Base-by-base conservation (phyloP, 345 rosid species). In the Brassica cretica region DNA sequence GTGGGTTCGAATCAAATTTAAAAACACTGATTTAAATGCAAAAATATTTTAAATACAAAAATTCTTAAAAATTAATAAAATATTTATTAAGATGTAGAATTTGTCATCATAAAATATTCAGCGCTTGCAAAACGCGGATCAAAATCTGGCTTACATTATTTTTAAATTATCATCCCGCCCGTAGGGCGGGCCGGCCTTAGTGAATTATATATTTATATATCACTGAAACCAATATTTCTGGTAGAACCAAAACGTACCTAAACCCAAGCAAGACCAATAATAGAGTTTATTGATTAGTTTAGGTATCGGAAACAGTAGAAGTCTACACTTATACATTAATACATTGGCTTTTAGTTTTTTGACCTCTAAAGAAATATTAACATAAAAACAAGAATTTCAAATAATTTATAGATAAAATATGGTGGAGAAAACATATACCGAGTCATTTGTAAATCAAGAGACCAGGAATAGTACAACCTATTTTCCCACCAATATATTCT, bases 401-500 rank as follows among this genome's bases (percentile, higher is more conserved):
- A 46, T 33, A 69, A 76, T 4, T 6, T 29, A 11, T 14, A 59
- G 27, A 29, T 2, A 5, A 71, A 46, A 44, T 59, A 19, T 25
- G 68, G 6, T 65, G 69, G 73, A 32, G 8, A 29, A 66, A 49
- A 74, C 5, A 67, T 49, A 37, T 63, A 61, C 75, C 64, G 77
- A 73, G 46, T 72, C 70, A 35, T 32, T 60, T 59, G 39, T 41
- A 39, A 44, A 66, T 66, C 64, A 59, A 72, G 56, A 21, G 44
- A 60, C 81, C 77, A 78, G 49, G 12, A 67, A 73, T 73, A 61
- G 61, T 78, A 61, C 64, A 67, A 66, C 70, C 55, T 59, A 59
- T 59, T 72, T 27, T 18, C 49, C 70, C 82, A 74, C 71, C 75
- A 72, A 2, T 60, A 51, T 79, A 74, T 79, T 68, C 59, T 79